phyloP scores from a whole-genome alignment of 1,284 basidiomycete species.

The Vanrija sp. region DNA sequence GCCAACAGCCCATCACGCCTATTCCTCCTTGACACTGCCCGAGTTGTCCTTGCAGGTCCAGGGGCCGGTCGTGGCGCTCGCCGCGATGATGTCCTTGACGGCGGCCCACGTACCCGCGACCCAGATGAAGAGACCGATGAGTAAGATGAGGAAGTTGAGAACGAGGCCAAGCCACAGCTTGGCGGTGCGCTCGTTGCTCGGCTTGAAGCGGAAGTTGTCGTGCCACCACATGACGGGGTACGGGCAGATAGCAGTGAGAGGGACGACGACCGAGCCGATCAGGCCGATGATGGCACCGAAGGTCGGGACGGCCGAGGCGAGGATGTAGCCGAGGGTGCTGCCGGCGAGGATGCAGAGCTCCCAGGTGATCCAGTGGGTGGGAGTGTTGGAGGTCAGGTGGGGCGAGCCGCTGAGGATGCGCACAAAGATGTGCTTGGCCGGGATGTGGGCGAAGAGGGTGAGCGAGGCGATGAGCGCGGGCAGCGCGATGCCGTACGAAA shows the following conservation, averaged over 20 bases:
- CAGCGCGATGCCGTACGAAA: constrained; percentile 36
- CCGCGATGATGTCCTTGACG: background rate
- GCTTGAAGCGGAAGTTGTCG: constrained; percentile 20
- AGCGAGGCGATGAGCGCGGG: constrained; percentile 32
- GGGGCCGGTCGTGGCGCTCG: background rate
- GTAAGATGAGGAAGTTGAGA: background rate
- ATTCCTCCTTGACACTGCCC: background rate
- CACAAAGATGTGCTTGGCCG: constrained; percentile 61
- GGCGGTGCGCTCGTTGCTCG: background rate
- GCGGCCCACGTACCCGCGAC: background rate
- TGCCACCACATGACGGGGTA: constrained; percentile 28
- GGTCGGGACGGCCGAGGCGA: constrained; percentile 10
- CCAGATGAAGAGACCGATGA: background rate
- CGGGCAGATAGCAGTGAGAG: constrained; percentile 1
- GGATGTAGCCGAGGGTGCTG: constrained; percentile 1
- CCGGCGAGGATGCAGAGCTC: constrained; percentile 46
- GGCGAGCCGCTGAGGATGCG: constrained; percentile 56
- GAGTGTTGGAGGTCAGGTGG: constrained; percentile 59
- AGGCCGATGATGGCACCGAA: constrained; percentile 18
- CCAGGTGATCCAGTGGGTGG: constrained; percentile 59
- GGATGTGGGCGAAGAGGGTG: constrained; percentile 14
- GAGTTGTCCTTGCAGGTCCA: background rate
- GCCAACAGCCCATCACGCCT: no score
- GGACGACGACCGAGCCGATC: constrained; percentile 18
- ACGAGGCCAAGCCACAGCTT: background rate